Evolutionary conservation across 495 filamentous ascomycete genomes (phyloP), one percentile per base, ranked within the genome.

Genomic region (Penicillium turbatum): DNA sequence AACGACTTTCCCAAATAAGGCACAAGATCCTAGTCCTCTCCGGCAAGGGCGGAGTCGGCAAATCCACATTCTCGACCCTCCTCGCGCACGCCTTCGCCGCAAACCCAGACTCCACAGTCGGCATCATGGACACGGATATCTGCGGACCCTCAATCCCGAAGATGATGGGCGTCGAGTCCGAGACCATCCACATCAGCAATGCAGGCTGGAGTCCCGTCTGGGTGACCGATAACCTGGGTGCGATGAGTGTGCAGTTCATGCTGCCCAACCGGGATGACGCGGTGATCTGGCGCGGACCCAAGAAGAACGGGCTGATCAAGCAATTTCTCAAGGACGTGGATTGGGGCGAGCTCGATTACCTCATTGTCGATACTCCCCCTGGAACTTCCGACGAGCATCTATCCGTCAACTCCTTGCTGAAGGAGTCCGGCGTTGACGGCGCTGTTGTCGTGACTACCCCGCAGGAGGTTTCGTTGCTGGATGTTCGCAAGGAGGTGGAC

Each of bases 171-270:
- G 92, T 96, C 2, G 90, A 96, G 70, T 67, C 80, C 5, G 92
- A 97, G 72, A 92, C 88, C 0, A 95, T 98, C 29, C 95, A 97
- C 66, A 79, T 95, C 21, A 89, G 82, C 67, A 80, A 77, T 16
- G 77, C 80, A 0, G 93, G 95, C 5, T 96, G 91, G 93, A 86
- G 83, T 53, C 95, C 95, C 0, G 92, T 96, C 2, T 97, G 92
- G 87, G 92, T 93, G 3, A 78, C 81, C 40, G 93, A 96, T 50
- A 97, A 96, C 57, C 74, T 98, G 34, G 86, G 85, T 1, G 89
- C 92, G 30, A 98, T 97, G 93, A 90, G 86, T 48, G 86, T 98
- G 57, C 93, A 97, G 69, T 97, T 97, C 66, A 93, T 98, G 92
- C 76, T 98, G 31, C 93, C 93, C 0, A 88, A 88, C 52, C 76